Evolutionary conservation across 352 stramenopile genomes (phyloP).

Genomic region (Pythium utonaiense): DNA sequence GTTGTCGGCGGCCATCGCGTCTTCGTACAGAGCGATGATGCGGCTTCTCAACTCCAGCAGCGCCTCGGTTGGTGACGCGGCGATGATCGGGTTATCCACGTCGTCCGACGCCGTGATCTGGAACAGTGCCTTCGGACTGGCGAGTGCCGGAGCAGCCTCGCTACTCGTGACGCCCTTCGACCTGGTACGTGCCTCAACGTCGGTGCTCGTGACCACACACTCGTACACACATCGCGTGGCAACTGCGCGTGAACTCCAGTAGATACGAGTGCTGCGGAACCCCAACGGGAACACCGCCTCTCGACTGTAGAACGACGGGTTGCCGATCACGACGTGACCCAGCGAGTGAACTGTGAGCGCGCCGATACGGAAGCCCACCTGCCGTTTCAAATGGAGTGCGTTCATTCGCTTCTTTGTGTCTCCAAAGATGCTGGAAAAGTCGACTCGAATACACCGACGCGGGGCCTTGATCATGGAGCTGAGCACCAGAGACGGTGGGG

Average conservation of each 20-base stretch:
- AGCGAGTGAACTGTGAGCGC: slow-evolving; percentile 80
- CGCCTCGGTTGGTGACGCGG: slow-evolving; percentile 58
- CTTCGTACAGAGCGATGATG: slow-evolving; percentile 71
- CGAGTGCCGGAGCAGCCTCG: background rate
- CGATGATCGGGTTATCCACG: slow-evolving; percentile 55
- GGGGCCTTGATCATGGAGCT: slow-evolving; percentile 21
- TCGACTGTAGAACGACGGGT: slow-evolving; percentile 83
- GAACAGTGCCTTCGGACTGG: slow-evolving; percentile 46
- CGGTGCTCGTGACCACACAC: slow-evolving; percentile 82
- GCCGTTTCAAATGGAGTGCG: slow-evolving; percentile 38
- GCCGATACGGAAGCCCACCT: slow-evolving; percentile 67
- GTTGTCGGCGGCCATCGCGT: slow-evolving; percentile 54
- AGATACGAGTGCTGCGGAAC: slow-evolving; percentile 91
- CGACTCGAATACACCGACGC: slow-evolving; percentile 16
- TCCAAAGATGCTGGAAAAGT: slow-evolving; percentile 21
- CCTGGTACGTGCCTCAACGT: slow-evolving; percentile 49
- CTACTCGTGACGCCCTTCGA: slow-evolving; percentile 9
- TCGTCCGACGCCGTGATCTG: slow-evolving; percentile 80
- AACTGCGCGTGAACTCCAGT: slow-evolving; percentile 79
- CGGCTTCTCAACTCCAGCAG: slow-evolving; percentile 69
- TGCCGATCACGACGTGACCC: slow-evolving; percentile 72
- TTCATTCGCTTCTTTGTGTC: slow-evolving; percentile 72
- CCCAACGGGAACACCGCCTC: slow-evolving; percentile 87
- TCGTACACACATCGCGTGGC: slow-evolving; percentile 87
- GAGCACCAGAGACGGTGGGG: slow-evolving; percentile 1